These are phyloP conservation scores for Austroboletus eburneus DNA, from an alignment of 768 basidiomycete species.

Conservation along the genomic window DNA sequence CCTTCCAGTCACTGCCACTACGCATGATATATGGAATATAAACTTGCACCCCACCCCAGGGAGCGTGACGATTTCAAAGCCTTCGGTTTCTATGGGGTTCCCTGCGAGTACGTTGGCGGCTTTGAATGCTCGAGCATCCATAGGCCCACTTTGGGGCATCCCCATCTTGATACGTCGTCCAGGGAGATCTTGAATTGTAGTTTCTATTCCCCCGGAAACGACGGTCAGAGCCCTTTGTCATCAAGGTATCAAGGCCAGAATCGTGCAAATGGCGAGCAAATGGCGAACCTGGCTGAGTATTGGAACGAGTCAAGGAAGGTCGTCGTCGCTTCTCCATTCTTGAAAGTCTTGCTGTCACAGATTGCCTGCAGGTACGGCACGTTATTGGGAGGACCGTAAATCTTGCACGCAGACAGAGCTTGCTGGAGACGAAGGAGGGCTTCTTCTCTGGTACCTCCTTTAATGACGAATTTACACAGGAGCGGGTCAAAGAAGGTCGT, in stretches of 20 bases:
- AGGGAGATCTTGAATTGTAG: slow-evolving; percentile 55
- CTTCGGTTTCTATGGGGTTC: slow-evolving; percentile 48
- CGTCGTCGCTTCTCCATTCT: slow-evolving; percentile 44
- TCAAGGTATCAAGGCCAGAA: neutral
- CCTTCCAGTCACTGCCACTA: slow-evolving; percentile 57
- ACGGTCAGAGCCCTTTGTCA: slow-evolving; percentile 47
- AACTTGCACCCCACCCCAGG: slow-evolving; percentile 42
- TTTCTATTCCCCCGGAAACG: slow-evolving; percentile 50
- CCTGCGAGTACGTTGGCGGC: slow-evolving; percentile 57
- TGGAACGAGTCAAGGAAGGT: slow-evolving; percentile 43
- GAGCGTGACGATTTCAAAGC: slow-evolving; percentile 49
- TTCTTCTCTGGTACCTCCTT: slow-evolving; percentile 41
- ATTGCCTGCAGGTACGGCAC: slow-evolving; percentile 47
- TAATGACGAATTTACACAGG: slow-evolving; percentile 57
- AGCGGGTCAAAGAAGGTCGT: slow-evolving; percentile 57
- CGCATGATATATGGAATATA: slow-evolving; percentile 45
- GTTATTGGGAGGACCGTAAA: slow-evolving; percentile 62
- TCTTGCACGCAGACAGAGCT: slow-evolving; percentile 37
- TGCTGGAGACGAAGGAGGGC: slow-evolving; percentile 40
- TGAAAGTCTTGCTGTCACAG: slow-evolving; percentile 36
- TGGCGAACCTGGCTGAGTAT: slow-evolving; percentile 37
- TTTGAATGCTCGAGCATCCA: slow-evolving; percentile 55
- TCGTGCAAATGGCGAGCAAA: neutral
- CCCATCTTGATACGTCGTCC: slow-evolving; percentile 51
- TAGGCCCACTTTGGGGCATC: slow-evolving; percentile 59